Evolutionary conservation across 192 early-diverging fungal genomes (phyloP).

Genomic region (Cladochytrium replicatum): DNA sequence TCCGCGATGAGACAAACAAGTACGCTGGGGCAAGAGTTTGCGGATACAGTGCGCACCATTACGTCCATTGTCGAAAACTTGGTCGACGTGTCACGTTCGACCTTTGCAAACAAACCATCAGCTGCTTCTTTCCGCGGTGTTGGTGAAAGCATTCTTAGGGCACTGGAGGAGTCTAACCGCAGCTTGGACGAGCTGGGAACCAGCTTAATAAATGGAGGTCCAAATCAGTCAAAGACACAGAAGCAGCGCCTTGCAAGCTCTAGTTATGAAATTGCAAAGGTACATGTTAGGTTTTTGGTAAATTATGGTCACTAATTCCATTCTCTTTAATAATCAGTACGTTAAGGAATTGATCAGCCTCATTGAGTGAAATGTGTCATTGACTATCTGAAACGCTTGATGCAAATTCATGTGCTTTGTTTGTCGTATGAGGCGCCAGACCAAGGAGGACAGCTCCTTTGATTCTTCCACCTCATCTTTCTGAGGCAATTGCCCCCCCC

Average conservation of each 20-base stretch:
- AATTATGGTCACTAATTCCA: too few relatives aligned
- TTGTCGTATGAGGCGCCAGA: too few relatives aligned
- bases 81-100: constrained; percentile 35
- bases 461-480: too few relatives aligned
- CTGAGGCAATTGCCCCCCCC: too few relatives aligned
- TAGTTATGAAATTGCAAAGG: constrained; percentile 81
- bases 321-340: constrained; percentile 32
- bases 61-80: constrained; percentile 49
- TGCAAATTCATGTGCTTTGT: too few relatives aligned
- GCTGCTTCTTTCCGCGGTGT: constrained; percentile 23
- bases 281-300: too few relatives aligned
- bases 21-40: constrained; percentile 41
- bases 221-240: constrained; percentile 46
- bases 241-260: constrained; percentile 79
- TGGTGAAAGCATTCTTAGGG: constrained; percentile 49
- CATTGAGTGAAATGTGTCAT: constrained; percentile 42
- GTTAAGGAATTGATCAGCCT: constrained; percentile 75
- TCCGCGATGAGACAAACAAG: constrained; percentile 45
- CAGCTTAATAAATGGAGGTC: constrained; percentile 30
- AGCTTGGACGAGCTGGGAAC: constrained; percentile 50
- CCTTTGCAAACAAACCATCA: constrained; percentile 32
- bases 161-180: constrained; percentile 39
- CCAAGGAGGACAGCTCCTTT: too few relatives aligned
- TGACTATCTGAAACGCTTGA: too few relatives aligned
- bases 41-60: constrained; percentile 42